Evolutionary conservation across 768 basidiomycete species (phyloP).

Genomic region (Pisolithus albus): DNA sequence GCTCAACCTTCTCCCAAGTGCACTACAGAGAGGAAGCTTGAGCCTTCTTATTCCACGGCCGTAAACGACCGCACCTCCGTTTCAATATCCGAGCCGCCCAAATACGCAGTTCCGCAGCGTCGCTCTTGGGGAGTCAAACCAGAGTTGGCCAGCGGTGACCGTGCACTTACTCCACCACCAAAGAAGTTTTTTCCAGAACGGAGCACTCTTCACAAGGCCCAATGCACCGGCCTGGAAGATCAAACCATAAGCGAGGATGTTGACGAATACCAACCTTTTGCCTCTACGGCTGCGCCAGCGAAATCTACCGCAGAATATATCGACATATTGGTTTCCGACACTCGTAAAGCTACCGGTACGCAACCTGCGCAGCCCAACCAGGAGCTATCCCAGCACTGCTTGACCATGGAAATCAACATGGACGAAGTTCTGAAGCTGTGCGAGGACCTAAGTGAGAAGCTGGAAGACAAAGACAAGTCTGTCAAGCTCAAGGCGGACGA

Average conservation of each 20-base stretch:
- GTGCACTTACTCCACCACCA: slow-evolving; percentile 90
- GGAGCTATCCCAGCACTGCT: slow-evolving; percentile 91
- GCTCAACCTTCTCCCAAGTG: slow-evolving; percentile 25
- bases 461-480: slow-evolving; percentile 68
- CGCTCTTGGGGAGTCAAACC: slow-evolving; percentile 39
- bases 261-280: slow-evolving; percentile 70
- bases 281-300: slow-evolving; percentile 35
- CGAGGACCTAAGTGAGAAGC: slow-evolving; percentile 89
- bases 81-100: slow-evolving; percentile 25
- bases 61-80: slow-evolving; percentile 33
- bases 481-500: slow-evolving; percentile 97
- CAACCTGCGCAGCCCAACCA: slow-evolving; percentile 91
- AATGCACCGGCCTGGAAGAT: slow-evolving; percentile 89
- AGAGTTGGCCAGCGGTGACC: slow-evolving; percentile 60
- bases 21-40: too few species aligned
- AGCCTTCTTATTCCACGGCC: too few species aligned
- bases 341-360: slow-evolving; percentile 87
- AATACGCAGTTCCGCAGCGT: slow-evolving; percentile 29
- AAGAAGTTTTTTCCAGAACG: slow-evolving; percentile 95
- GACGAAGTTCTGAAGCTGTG: slow-evolving; percentile 91
- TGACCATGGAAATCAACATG: slow-evolving; percentile 94
- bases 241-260: slow-evolving; percentile 93
- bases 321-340: slow-evolving; percentile 86
- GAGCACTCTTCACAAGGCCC: slow-evolving; percentile 84
- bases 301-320: slow-evolving; percentile 35